These are phyloP conservation scores for Lathyrus sativus DNA, from an alignment of 306 rosid genomes.

Conservation along the genomic window DNA sequence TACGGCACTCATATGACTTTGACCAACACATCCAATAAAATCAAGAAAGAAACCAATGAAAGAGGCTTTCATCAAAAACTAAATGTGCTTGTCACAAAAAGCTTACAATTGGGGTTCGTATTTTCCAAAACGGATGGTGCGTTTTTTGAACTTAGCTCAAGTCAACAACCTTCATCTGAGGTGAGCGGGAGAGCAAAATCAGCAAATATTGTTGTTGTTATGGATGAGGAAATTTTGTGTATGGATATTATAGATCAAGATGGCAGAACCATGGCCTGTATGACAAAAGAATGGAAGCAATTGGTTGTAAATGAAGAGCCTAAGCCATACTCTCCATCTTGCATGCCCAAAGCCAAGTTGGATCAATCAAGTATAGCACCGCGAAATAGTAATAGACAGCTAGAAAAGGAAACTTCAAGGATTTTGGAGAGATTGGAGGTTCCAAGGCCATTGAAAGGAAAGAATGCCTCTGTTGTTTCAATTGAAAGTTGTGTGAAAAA, in stretches of 20 bases:
- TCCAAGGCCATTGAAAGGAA: constrained; percentile 62
- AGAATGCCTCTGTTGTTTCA: constrained; percentile 40
- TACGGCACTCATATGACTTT: too few species aligned
- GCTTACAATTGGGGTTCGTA: too few species aligned
- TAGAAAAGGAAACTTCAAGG: constrained; percentile 65
- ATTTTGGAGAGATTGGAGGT: constrained; percentile 84
- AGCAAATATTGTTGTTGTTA: too few species aligned
- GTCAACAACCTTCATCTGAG: too few species aligned
- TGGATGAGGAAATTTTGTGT: too few species aligned
- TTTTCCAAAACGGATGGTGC: too few species aligned
- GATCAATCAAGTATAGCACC: constrained; percentile 45
- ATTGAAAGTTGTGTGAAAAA: constrained; percentile 45
- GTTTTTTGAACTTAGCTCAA: too few species aligned
- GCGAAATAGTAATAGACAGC: constrained; percentile 49
- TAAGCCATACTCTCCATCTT: constrained; percentile 49
- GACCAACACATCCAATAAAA: too few species aligned
- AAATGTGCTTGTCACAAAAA: too few species aligned
- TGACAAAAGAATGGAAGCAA: constrained; percentile 80
- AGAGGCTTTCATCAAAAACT: too few species aligned
- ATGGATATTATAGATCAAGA: constrained; percentile 38
- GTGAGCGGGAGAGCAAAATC: too few species aligned
- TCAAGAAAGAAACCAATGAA: too few species aligned
- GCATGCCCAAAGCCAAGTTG: constrained; percentile 47
- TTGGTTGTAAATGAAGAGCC: constrained; percentile 64
- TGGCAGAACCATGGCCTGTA: constrained; percentile 47